Evolutionary conservation across 306 rosid genomes (phyloP), one percentile per base, ranked within the genome.

Genomic region (Potentilla sterilis): DNA sequence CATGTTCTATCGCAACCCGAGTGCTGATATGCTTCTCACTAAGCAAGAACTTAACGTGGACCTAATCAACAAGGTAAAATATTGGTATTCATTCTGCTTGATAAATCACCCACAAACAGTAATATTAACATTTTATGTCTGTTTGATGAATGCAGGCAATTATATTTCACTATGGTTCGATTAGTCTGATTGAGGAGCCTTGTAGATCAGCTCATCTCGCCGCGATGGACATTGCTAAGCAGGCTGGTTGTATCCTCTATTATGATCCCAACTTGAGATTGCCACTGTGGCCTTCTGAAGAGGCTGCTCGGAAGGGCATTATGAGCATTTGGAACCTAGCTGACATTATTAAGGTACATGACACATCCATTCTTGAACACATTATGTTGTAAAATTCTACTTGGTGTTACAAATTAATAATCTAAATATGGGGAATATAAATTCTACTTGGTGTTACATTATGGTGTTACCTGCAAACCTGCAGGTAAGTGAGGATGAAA

Each of bases 251-350:
- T 62, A 77, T 89, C 61, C 96, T 93, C 69, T 93, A 96, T 69
- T 93, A 89, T 34, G 97, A 89, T 63, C 98, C 98, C 7, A 93
- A 93, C 67, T 86, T 93, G 86, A 91, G 98, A 81, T 58, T 93
- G 90, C 84, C 96, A 4, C 81, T 93, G 19, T 91, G 97, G 92
- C 97, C 96, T 44, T 91, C 96, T 5, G 82, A 84, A 10, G 91
- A 91, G 73, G 90, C 89, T 65, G 91, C 96, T 77, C 76, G 75
- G 58, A 75, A 86, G 4, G 89, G 92, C 77, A 89, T 93, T 34
- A 87, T 89, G 96, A 86, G 87, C 79, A 82, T 93, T 69, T 91
- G 97, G 97, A 79, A 83, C 79, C 87, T 85, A 64, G 88, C 93
- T 11, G 96, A 93, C 84, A 62, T 93, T 73, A 87, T 89, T 40